phyloP scores from a whole-genome alignment of 164 flowering plant genomes.

The Magnolia changhungtana region DNA sequence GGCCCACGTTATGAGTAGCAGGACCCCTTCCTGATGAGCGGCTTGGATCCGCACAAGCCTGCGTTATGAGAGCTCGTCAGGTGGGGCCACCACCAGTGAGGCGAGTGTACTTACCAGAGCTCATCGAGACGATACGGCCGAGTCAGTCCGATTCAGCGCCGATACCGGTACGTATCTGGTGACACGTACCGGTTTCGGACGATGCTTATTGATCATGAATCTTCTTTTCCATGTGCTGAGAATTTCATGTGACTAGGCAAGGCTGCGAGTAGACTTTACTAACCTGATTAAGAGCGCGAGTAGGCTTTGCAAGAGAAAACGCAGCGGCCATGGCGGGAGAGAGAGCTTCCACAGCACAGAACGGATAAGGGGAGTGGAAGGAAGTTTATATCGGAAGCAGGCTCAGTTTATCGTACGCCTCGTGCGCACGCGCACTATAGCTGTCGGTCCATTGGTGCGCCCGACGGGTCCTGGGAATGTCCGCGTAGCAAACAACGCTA shows the following conservation, averaged over 20 bases:
- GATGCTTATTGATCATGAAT: too few species aligned
- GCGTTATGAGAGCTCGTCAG: too few species aligned
- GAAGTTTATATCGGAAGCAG: not conserved
- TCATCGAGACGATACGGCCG: too few species aligned
- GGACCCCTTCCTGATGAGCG: too few species aligned
- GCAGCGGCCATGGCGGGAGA: conserved; percentile 13
- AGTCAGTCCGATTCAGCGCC: too few species aligned
- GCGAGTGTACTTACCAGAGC: too few species aligned
- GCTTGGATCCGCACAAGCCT: too few species aligned
- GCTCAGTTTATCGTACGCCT: not conserved
- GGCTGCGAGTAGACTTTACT: not conserved
- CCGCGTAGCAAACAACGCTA: not conserved
- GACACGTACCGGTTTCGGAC: too few species aligned
- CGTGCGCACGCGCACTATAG: not conserved
- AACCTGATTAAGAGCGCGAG: conserved; percentile 10
- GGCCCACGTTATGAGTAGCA: too few species aligned
- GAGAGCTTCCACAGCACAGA: not conserved
- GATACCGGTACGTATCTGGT: too few species aligned
- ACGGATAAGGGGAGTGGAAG: not conserved
- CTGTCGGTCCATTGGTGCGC: not conserved
- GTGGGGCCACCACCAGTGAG: too few species aligned
- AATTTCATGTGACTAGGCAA: not conserved
- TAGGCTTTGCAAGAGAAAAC: not conserved
- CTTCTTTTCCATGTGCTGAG: not conserved
- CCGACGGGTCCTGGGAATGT: conserved; percentile 4